Conservation (phyloP, 2,329 filamentous ascomycete genomes). For the Boeremia lycopersici region DNA sequence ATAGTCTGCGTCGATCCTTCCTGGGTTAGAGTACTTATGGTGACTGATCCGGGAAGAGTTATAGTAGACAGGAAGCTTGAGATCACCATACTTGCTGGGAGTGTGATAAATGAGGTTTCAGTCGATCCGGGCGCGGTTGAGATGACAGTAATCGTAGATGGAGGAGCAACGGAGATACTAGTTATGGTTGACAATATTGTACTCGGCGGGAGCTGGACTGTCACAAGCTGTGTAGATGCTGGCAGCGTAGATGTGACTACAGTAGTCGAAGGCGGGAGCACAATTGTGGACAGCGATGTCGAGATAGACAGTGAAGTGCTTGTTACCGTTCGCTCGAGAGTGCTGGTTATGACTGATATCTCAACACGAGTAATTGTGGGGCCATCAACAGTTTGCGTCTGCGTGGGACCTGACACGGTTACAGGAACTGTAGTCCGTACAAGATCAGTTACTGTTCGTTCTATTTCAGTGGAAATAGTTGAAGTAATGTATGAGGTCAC, state of each 20-base stretch:
- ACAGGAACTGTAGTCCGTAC: background rate
- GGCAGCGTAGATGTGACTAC: constrained; percentile 26
- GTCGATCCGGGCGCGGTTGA: background rate
- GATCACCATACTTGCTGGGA: constrained; percentile 30
- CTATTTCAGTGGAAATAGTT: background rate
- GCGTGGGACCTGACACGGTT: constrained; percentile 4
- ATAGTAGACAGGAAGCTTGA: constrained; percentile 34
- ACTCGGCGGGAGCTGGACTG: constrained; percentile 18
- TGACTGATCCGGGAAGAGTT: constrained; percentile 20
- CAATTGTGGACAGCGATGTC: constrained; percentile 4
- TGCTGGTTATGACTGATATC: constrained; percentile 13
- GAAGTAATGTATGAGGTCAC: constrained; percentile 2
- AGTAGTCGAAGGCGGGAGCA: constrained; percentile 15
- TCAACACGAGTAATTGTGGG: constrained; percentile 8
- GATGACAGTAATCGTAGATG: background rate
- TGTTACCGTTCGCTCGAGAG: constrained; percentile 1
- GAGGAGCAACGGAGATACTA: background rate
- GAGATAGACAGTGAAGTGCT: constrained; percentile 1
- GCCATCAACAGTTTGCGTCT: constrained; percentile 6
- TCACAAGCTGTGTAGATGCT: constrained; percentile 20
- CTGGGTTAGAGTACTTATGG: constrained; percentile 10
- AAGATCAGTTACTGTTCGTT: background rate
- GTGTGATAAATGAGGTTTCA: constrained; percentile 6
- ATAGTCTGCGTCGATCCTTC: constrained; percentile 27
- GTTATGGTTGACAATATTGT: constrained; percentile 8